Evolutionary conservation across 2,329 filamentous ascomycete species (phyloP).

Genomic region (Aspergillus aculeatus): DNA sequence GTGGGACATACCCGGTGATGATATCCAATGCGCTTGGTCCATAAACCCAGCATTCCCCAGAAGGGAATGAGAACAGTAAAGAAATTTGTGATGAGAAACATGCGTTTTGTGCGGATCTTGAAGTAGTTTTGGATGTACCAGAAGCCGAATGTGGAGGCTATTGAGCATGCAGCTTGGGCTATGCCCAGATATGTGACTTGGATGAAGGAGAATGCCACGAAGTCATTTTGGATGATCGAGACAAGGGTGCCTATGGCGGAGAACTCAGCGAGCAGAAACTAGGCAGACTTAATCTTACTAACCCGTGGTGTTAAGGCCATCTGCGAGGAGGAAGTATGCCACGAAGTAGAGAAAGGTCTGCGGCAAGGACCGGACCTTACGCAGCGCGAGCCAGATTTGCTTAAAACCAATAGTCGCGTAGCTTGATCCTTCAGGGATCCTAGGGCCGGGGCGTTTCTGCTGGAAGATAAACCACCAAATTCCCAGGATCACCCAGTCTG

Average conservation of each 20-base stretch:
- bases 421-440: slow-evolving; percentile 40
- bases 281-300: slow-evolving; percentile 1
- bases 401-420: slow-evolving; percentile 45
- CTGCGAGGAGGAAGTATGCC: slow-evolving; percentile 45
- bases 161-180: slow-evolving; percentile 40
- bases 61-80: slow-evolving; percentile 44
- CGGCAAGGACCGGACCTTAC: slow-evolving; percentile 39
- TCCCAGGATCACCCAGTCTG: slow-evolving; percentile 44
- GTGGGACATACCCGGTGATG: slow-evolving; percentile 32
- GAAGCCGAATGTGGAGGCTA: slow-evolving; percentile 41
- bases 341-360: slow-evolving; percentile 45
- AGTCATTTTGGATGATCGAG: slow-evolving; percentile 43
- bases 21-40: slow-evolving; percentile 41
- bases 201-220: slow-evolving; percentile 43
- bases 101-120: slow-evolving; percentile 41
- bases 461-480: slow-evolving; percentile 48
- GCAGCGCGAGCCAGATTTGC: slow-evolving; percentile 41
- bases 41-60: slow-evolving; percentile 45
- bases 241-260: slow-evolving; percentile 31
- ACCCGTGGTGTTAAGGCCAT: slow-evolving; percentile 45
- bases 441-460: slow-evolving; percentile 41
- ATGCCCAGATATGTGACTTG: slow-evolving; percentile 45
- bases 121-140: slow-evolving; percentile 46
- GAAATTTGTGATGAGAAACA: slow-evolving; percentile 45
- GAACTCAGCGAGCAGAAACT: background rate